Evolutionary conservation across 768 basidiomycete species (phyloP).

Genomic region (Termitomyces sp.): DNA sequence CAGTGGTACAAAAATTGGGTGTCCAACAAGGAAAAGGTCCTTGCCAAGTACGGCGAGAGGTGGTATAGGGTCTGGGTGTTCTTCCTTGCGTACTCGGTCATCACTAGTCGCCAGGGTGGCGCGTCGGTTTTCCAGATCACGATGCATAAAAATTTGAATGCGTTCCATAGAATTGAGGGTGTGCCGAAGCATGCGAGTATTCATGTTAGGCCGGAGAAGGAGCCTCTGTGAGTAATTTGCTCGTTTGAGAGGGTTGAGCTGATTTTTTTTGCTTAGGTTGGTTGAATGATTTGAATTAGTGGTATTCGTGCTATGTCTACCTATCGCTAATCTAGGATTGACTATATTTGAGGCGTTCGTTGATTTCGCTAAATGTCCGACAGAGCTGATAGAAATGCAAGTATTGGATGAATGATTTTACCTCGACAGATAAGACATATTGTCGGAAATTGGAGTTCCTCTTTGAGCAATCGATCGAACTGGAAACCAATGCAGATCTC

Average conservation of each 20-base stretch:
- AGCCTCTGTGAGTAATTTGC: constrained; percentile 14
- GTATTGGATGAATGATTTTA: no score
- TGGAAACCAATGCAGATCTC: constrained; percentile 23
- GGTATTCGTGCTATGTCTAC: neutral
- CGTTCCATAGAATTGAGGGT: constrained; percentile 87
- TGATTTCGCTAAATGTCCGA: neutral
- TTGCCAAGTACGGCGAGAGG: constrained; percentile 86
- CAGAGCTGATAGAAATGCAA: neutral
- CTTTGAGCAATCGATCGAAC: constrained; percentile 83
- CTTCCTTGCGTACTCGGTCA: constrained; percentile 94
- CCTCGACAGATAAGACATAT: no score
- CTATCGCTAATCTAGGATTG: neutral
- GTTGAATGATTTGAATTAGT: neutral
- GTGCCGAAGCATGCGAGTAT: constrained; percentile 80
- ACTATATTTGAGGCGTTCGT: neutral
- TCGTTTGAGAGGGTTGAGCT: neutral
- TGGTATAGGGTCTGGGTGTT: constrained; percentile 97
- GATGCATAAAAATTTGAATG: constrained; percentile 96
- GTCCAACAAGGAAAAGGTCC: constrained; percentile 84
- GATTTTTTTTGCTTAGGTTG: neutral
- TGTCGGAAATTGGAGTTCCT: constrained; percentile 60
- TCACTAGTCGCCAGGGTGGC: constrained; percentile 77
- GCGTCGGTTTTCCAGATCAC: constrained; percentile 97
- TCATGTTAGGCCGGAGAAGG: constrained; percentile 57
- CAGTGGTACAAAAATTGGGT: constrained; percentile 99